Base-by-base conservation (phyloP, 1,284 basidiomycete genomes). In the Lignosus rhinocerotis region DNA sequence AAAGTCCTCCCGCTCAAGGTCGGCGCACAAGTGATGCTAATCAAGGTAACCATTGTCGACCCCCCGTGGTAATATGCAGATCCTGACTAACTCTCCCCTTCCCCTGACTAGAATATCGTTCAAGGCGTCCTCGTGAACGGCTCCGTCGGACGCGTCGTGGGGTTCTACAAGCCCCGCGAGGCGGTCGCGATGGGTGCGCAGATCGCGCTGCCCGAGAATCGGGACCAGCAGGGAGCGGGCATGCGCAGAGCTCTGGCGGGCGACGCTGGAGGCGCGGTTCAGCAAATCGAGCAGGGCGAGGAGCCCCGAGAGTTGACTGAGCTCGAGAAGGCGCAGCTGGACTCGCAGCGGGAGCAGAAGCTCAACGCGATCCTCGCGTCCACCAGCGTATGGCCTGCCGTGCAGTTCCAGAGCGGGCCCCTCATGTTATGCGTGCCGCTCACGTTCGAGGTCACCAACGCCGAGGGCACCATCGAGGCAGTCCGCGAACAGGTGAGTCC, bases 391-490 rank as follows among this genome's bases (percentile, higher is more conserved):
- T 88, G 83, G 83, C 86, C 86, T 9, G 71, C 85, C 2, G 81
- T 88, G 32, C 73, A 72, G 30, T 88, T 87, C 62, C 78, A 75
- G 14, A 76, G 74, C 39, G 80, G 79, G 4, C 68, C 65, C 21
- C 70, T 70, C 43, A 58, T 80, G 36, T 67, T 86, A 6, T 82
- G 82, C 44, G 72, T 79, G 2, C 85, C 85, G 12, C 68, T 74
- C 6, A 78, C 82, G 17, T 88, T 87, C 60, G 84, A 83, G 16
- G 76, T 86, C 19, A 77, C 83, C 54, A 85, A 84, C 64, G 78
- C 80, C 0, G 70, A 73, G 30, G 85, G 83, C 8, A 70, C 69
- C 7, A 73, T 79, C 63, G 84, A 86, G 66, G 86, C 85, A 6
- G 72, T 65, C 21, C 78, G 86, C 36, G 69, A 75, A 30, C 85